Evolutionary conservation across 2,329 filamentous ascomycete species (phyloP).

Genomic region (Phialophora macrospora): DNA sequence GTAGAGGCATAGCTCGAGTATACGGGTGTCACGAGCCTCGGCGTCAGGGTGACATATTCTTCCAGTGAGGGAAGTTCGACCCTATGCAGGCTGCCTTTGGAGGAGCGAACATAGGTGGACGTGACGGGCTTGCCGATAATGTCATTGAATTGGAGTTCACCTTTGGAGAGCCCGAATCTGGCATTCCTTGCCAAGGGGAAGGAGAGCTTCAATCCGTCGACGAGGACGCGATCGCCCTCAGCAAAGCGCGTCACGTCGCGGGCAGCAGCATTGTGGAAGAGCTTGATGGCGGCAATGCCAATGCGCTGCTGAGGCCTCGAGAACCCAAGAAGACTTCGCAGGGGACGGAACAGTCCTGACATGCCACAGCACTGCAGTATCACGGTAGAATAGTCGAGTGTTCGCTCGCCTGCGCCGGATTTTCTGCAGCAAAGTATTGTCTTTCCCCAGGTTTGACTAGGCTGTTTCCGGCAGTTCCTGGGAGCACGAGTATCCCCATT

Average conservation of each 20-base stretch:
- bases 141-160: conserved; percentile 52
- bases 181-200: conserved; percentile 48
- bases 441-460: conserved; percentile 20
- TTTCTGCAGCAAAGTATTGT: conserved; percentile 7
- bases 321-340: conserved; percentile 25
- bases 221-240: conserved; percentile 52
- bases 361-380: conserved; percentile 18
- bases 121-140: conserved; percentile 64
- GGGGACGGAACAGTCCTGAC: conserved; percentile 22
- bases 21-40: conserved; percentile 75
- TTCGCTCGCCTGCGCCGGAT: neutral
- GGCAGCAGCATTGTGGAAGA: conserved; percentile 8
- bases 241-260: conserved; percentile 27
- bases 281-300: neutral
- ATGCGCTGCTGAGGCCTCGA: conserved; percentile 10
- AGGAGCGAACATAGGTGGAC: conserved; percentile 25
- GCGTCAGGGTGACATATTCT: conserved; percentile 71
- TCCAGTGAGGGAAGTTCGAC: conserved; percentile 63
- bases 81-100: conserved; percentile 27
- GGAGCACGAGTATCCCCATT: too few species aligned
- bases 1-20: conserved; percentile 76
- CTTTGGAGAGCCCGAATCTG: conserved; percentile 43
- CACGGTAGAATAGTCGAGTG: neutral
- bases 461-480: conserved; percentile 18
- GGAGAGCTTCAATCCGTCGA: conserved; percentile 50